phyloP scores from a whole-genome alignment of 106 monocot species.

The Apostasia ramifera region DNA sequence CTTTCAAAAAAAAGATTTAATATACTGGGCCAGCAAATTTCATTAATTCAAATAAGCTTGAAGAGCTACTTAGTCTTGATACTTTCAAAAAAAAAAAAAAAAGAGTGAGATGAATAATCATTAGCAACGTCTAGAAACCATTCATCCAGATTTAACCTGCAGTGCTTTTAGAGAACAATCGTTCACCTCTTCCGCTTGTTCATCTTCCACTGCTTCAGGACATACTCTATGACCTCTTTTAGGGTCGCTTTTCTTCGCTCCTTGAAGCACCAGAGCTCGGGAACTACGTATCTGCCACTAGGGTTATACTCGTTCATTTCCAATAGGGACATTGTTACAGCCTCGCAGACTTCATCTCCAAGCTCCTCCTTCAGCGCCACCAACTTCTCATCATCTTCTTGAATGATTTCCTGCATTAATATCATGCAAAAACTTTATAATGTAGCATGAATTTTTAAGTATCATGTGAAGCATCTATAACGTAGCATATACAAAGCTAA shows the following conservation, averaged over 20 bases:
- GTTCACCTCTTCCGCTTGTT: conserved; percentile 22
- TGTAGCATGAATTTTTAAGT: neutral
- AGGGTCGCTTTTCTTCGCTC: conserved; percentile 29
- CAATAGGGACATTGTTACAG: conserved; percentile 22
- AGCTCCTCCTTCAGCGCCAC: conserved; percentile 17
- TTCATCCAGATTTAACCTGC: too few relatives aligned
- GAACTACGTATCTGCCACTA: conserved; percentile 31
- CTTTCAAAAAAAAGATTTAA: too few relatives aligned
- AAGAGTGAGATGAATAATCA: too few relatives aligned
- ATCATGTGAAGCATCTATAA: neutral
- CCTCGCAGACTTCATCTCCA: conserved; percentile 26
- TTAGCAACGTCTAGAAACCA: too few relatives aligned
- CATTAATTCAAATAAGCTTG: too few relatives aligned
- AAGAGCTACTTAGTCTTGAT: too few relatives aligned
- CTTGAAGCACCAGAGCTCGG: conserved; percentile 37
- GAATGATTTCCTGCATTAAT: conserved; percentile 29
- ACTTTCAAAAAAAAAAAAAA: too few relatives aligned
- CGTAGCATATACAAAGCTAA: too few relatives aligned
- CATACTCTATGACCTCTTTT: conserved; percentile 29
- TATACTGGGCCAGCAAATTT: too few relatives aligned
- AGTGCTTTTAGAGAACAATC: too few relatives aligned
- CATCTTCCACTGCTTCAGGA: conserved; percentile 26
- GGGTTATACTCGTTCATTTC: conserved; percentile 53
- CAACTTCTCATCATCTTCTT: conserved; percentile 34
- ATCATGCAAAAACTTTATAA: too few relatives aligned